phyloP scores from a whole-genome alignment of 148 eudicot genomes.

The Persicaria tinctoria region DNA sequence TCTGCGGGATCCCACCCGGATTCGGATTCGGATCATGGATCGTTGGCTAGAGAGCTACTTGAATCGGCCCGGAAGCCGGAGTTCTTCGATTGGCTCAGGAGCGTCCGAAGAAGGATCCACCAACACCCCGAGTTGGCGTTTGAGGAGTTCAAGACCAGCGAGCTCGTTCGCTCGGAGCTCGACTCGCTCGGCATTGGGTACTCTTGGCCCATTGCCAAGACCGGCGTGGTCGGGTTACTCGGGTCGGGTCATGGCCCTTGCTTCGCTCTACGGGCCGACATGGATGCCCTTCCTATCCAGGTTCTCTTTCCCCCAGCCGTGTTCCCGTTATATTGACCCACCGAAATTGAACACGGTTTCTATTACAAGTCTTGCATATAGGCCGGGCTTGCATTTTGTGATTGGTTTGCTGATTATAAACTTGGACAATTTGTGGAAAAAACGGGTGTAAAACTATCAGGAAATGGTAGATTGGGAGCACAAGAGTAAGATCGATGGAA shows the following conservation, averaged over 20 bases:
- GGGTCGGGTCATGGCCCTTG: conserved; percentile 59
- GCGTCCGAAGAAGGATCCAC: conserved; percentile 58
- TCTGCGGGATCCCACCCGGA: not conserved
- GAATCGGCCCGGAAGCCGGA: conserved; percentile 43
- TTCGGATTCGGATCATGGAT: conserved; percentile 16
- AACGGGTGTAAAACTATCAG: conserved; percentile 18
- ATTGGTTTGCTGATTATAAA: too few species aligned
- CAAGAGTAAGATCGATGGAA: conserved; percentile 74
- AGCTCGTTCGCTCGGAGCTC: conserved; percentile 55
- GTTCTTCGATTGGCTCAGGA: conserved; percentile 51
- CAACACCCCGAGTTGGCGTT: conserved; percentile 75
- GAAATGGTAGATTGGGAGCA: conserved; percentile 89
- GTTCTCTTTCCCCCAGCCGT: conserved; percentile 11
- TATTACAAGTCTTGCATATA: not conserved
- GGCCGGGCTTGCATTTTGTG: not conserved
- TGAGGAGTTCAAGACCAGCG: conserved; percentile 68
- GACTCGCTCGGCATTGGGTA: conserved; percentile 51
- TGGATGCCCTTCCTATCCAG: conserved; percentile 89
- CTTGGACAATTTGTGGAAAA: not conserved
- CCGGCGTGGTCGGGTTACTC: conserved; percentile 65
- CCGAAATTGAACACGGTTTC: too few species aligned
- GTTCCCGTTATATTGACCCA: too few species aligned
- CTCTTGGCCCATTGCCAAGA: conserved; percentile 67
- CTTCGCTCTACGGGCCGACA: conserved; percentile 82
- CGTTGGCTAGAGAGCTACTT: conserved; percentile 28